These are phyloP conservation scores for Fonsecaea erecta DNA, from an alignment of 2,329 filamentous ascomycete genomes.

Conservation along the genomic window DNA sequence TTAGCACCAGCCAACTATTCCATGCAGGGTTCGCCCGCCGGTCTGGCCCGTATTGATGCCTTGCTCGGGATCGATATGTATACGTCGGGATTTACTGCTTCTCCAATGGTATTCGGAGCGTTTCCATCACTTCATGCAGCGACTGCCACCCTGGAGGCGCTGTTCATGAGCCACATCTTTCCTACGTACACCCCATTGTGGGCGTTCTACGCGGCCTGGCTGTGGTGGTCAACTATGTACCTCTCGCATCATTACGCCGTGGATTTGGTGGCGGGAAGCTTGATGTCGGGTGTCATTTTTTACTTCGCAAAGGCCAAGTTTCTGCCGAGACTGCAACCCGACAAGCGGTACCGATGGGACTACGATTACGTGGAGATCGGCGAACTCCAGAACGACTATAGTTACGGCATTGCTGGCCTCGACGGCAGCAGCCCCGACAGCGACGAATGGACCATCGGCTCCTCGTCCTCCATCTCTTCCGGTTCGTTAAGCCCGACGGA, in stretches of 20 bases:
- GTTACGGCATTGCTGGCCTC: slow-evolving; percentile 61
- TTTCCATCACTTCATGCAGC: slow-evolving; percentile 93
- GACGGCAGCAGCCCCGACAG: slow-evolving; percentile 67
- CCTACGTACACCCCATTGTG: slow-evolving; percentile 80
- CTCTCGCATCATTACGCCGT: slow-evolving; percentile 96
- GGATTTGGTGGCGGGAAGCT: slow-evolving; percentile 83
- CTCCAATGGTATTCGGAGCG: slow-evolving; percentile 89
- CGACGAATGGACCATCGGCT: slow-evolving; percentile 89
- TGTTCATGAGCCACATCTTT: slow-evolving; percentile 94
- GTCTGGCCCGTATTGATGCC: slow-evolving; percentile 83
- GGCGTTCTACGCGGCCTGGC: slow-evolving; percentile 83
- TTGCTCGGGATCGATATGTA: slow-evolving; percentile 92
- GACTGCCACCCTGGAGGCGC: slow-evolving; percentile 83
- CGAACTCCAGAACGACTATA: slow-evolving; percentile 59
- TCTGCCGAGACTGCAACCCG: slow-evolving; percentile 78
- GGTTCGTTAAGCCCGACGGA: slow-evolving; percentile 66
- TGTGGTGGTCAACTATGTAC: slow-evolving; percentile 99
- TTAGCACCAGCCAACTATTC: slow-evolving; percentile 90
- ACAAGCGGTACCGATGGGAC: slow-evolving; percentile 90
- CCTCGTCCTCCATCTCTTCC: slow-evolving; percentile 74
- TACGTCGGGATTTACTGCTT: slow-evolving; percentile 87
- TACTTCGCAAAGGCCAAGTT: slow-evolving; percentile 81
- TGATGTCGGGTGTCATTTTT: slow-evolving; percentile 77
- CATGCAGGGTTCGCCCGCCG: slow-evolving; percentile 86
- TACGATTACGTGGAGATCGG: slow-evolving; percentile 92